Evolutionary conservation across 176 grass and related monocot species (phyloP), one percentile per base, ranked within the genome.

Genomic region (Cenchrus purpureus): DNA sequence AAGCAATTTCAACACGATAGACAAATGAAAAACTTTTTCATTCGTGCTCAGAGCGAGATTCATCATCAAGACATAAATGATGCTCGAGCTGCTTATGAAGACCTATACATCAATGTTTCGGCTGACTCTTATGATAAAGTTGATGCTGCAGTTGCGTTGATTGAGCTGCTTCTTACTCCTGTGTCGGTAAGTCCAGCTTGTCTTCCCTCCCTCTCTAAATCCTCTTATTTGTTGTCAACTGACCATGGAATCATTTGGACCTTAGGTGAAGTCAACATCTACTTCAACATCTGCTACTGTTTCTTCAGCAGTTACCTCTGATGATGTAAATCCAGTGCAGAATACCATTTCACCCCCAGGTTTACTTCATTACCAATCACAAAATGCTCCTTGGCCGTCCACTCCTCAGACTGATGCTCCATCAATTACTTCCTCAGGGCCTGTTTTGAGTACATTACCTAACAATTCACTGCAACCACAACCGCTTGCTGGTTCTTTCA

Each of bases 121-220:
- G 91, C 96, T 60, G 96, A 95, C 46, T 90, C 93, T 65, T 90
- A 98, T 83, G 93, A 95, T 79, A 98, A 98, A 95, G 77, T 95
- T 61, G 96, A 98, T 82, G 82, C 91, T 83, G 96, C 96, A 65
- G 87, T 90, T 90, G 76, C 91, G 1, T 85, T 98, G 72, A 85
- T 98, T 89, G 91, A 98, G 54, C 79, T 91, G 22, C 96, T 98
- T 62, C 86, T 98, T 69, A 74, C 89, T 93, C 93, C 92, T 79
- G 89, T 92, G 62, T 83, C 87, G 31, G 86, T 95, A 87, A 95
- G 85, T 90, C 71, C n/a, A 79, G 75, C 69, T 71, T 54, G 28
- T 34, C 68, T 77, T 61, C 61, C 7, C 31, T 43, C 19, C 61
- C 37, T 71, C 22, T 44, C 17, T 16, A 20, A 25, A 46, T 63